Evolutionary conservation across 2,329 filamentous ascomycete species (phyloP).

Genomic region (Aspergillus brasiliensis): DNA sequence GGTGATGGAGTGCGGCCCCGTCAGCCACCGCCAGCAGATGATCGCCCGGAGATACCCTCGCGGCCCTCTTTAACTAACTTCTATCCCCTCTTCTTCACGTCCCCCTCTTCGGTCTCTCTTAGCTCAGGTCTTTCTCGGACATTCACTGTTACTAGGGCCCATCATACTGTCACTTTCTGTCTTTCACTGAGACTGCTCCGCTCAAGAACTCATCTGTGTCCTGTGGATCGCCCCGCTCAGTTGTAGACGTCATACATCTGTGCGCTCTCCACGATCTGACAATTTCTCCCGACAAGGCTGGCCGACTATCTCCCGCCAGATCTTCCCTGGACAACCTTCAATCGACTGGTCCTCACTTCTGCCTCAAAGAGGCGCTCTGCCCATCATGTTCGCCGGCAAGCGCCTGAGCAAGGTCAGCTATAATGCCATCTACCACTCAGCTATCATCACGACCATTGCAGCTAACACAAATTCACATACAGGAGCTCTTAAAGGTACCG

Average conservation of each 20-base stretch:
- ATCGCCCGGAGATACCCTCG: not conserved
- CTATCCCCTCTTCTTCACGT: not conserved
- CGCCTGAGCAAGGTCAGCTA: slow-evolving; percentile 48
- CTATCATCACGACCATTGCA: not conserved
- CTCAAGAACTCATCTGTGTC: not conserved
- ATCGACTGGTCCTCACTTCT: not conserved
- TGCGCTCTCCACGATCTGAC: slow-evolving; percentile 6
- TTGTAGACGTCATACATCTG: slow-evolving; percentile 26
- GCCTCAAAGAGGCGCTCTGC: not conserved
- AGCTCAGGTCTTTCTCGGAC: not conserved
- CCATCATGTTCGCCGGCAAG: slow-evolving; percentile 54
- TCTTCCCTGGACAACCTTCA: not conserved
- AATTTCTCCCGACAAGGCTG: not conserved
- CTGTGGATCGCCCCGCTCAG: slow-evolving; percentile 18
- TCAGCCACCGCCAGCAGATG: slow-evolving; percentile 1
- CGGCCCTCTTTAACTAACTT: not conserved
- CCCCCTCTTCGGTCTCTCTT: not conserved
- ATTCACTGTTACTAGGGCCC: too few species aligned
- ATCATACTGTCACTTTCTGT: not conserved
- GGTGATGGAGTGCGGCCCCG: not conserved
- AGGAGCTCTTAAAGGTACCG: slow-evolving; percentile 61
- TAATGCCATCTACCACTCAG: not conserved
- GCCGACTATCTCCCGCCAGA: not conserved
- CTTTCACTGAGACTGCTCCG: not conserved
- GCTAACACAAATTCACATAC: slow-evolving; percentile 26